These are phyloP conservation scores for Phytophthora melonis DNA, from an alignment of 352 stramenopile genomes.

Conservation along the genomic window DNA sequence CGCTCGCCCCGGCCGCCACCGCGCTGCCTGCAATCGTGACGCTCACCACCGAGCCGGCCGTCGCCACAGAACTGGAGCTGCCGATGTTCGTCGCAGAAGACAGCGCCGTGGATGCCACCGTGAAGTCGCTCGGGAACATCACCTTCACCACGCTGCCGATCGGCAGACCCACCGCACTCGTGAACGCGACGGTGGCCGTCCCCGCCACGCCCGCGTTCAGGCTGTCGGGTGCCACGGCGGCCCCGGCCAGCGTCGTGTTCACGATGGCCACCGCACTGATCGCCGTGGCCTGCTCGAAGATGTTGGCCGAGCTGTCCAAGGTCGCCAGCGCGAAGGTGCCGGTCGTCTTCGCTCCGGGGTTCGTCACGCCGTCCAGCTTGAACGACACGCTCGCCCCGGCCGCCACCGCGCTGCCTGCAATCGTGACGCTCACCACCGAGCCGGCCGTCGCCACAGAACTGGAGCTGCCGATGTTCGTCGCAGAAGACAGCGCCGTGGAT, in stretches of 20 bases:
- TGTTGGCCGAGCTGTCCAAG: constrained; percentile 35
- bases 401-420: constrained; percentile 35
- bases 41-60: constrained; percentile 30
- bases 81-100: constrained; percentile 39
- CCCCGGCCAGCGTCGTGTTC: constrained; percentile 17
- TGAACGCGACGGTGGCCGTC: constrained; percentile 46
- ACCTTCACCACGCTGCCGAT: constrained; percentile 45
- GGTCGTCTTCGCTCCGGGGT: constrained; percentile 56
- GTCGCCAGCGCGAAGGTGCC: constrained; percentile 48
- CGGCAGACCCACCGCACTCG: constrained; percentile 43
- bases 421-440: constrained; percentile 38
- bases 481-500: constrained; percentile 29
- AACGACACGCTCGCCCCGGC: constrained; percentile 47
- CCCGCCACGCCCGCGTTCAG: constrained; percentile 41
- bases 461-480: constrained; percentile 34
- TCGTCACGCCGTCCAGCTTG: constrained; percentile 57
- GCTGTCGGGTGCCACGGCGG: constrained; percentile 33
- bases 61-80: constrained; percentile 32
- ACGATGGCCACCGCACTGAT: constrained; percentile 33
- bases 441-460: constrained; percentile 35
- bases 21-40: constrained; percentile 40
- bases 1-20: constrained; percentile 27
- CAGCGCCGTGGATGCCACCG: constrained; percentile 32
- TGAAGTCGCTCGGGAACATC: constrained; percentile 51
- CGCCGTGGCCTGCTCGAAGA: constrained; percentile 10